Base-by-base conservation (phyloP, 345 rosid genomes). In the Combretum micranthum region DNA sequence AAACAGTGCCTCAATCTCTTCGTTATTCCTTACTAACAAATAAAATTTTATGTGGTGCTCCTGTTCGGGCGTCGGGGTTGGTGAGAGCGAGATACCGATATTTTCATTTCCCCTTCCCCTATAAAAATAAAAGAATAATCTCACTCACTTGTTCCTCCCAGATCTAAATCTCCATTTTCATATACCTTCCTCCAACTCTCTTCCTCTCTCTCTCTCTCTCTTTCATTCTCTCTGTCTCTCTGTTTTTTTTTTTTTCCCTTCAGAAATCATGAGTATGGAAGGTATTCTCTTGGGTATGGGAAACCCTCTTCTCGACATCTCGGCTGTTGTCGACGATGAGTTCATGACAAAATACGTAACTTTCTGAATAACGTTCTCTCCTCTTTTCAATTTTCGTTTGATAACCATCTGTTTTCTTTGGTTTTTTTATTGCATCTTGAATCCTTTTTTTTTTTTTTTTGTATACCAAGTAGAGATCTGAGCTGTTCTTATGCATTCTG, bases 301-400 rank as follows among this genome's bases (percentile, higher is more conserved):
- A 15, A 94, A 90, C 58, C 99, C 97, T n/a, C 97, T 94, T 47
- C 88, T 94, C 54, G 99, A 94, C 87, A 81, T 90, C 72, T 85
- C 95, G 2, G 83, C 99, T 45, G 93, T 85, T 49, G 99, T 94
- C 46, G 95, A 90, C 67, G 88, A 87, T 13, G 87, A 75, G 2
- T 94, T 94, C 84, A 71, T 94, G 75, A 22, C 69, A 14, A 89
- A 79, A 97, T 84, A 50, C 65, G 79, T 50, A 44, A 52, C 39
- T 11, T 20, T 42, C 54, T 37, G 13, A 23, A 3, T 23, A 52
- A 42, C 20, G n/a, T 15, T 50, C 16, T 68, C 19, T 47, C 42
- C 10, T 50, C 10, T 46, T 60, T 61, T 58, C 14, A 22, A 49
- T 5, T n/a, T 53, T 12, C 17, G 3, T 22, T 22, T 22, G 3